Percentiles rank a stretch among this genome's conserved stretches.
Evolutionary conservation across 176 grass and related monocot species (phyloP).

Genomic region (Luzula sylvatica): DNA sequence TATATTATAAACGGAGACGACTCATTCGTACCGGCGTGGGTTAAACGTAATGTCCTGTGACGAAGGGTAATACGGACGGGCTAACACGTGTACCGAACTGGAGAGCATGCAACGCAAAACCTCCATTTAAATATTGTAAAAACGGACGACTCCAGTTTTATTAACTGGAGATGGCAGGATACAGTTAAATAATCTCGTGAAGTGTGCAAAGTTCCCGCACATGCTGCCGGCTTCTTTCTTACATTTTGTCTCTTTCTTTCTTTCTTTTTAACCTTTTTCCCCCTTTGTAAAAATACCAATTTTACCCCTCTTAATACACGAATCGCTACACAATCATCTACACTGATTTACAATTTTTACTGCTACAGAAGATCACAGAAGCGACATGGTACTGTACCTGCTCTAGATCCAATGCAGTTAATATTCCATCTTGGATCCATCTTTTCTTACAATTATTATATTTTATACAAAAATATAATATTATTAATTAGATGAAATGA

Average conservation of each 20-base stretch:
- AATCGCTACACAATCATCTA: neutral
- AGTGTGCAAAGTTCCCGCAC: slow-evolving; percentile 46
- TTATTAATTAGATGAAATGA: neutral
- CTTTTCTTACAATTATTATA: slow-evolving; percentile 2
- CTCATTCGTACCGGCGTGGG: too few species aligned
- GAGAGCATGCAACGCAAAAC: neutral
- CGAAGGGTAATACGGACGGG: too few species aligned
- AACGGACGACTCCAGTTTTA: too few species aligned
- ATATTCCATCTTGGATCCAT: slow-evolving; percentile 27
- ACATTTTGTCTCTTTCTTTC: slow-evolving; percentile 18
- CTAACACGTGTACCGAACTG: neutral
- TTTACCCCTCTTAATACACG: too few species aligned
- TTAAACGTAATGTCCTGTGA: too few species aligned
- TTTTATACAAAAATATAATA: neutral
- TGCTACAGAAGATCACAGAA: slow-evolving; percentile 10
- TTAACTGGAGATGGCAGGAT: too few species aligned
- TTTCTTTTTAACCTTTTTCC: neutral
- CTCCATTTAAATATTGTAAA: neutral
- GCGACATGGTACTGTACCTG: slow-evolving; percentile 1
- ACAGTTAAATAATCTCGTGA: slow-evolving; percentile 42
- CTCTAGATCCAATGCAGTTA: slow-evolving; percentile 21
- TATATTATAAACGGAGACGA: too few species aligned
- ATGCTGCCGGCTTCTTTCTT: slow-evolving; percentile 44
- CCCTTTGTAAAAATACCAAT: neutral
- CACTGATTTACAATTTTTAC: neutral